Percentiles rank a stretch among this genome's conserved stretches.
These are phyloP conservation scores for Plasmodium vinckei DNA, from an alignment of 169 alveolate genomes.

Conservation along the genomic window DNA sequence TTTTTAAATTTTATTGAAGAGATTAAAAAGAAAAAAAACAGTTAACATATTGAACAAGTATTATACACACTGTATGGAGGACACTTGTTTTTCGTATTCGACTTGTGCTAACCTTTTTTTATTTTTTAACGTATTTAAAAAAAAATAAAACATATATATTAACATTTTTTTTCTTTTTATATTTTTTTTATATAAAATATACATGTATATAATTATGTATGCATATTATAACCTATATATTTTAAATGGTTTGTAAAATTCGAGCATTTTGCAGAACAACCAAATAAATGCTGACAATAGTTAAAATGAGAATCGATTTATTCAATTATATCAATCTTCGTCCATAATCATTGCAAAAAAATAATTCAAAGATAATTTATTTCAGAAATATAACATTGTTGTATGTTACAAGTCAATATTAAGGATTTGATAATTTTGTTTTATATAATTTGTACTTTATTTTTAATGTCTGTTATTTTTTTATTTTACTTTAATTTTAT, in stretches of 20 bases:
- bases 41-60: conserved; percentile 11
- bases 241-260: neutral
- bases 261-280: conserved; percentile 8
- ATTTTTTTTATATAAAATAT: conserved; percentile 4
- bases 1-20: conserved; percentile 10
- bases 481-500: too few species aligned
- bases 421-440: neutral
- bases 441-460: neutral
- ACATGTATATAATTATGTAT: conserved; percentile 10
- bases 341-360: neutral
- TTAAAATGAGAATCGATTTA: neutral
- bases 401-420: too few species aligned
- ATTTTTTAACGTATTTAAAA: neutral
- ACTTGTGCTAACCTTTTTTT: conserved; percentile 21
- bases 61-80: conserved; percentile 37
- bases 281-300: neutral
- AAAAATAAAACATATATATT: conserved; percentile 15
- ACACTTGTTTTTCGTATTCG: conserved; percentile 6
- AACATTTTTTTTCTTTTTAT: neutral
- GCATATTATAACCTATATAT: conserved; percentile 11
- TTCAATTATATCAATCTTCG: neutral
- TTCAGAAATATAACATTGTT: too few species aligned
- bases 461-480: neutral
- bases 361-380: neutral
- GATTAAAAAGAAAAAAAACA: conserved; percentile 7